A percentile compares a stretch with the other conserved stretches of the same genome.
These are phyloP conservation scores for Schwanniomyces etchellsii DNA, from an alignment of 1,139 yeast species.

Conservation along the genomic window DNA sequence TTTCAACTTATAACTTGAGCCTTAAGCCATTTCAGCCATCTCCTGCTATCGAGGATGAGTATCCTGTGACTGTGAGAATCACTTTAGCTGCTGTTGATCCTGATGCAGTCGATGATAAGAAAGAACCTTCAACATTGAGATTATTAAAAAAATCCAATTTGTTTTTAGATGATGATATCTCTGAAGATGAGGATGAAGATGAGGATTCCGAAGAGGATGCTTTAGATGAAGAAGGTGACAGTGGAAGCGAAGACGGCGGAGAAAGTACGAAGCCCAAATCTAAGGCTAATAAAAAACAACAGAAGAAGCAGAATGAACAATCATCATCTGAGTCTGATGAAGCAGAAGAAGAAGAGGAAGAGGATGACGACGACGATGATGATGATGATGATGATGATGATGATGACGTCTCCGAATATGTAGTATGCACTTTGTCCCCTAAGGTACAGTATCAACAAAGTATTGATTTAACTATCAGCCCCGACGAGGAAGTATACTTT, in stretches of 20 bases:
- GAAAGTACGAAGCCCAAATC: conserved; percentile 15
- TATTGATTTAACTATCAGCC: conserved; percentile 81
- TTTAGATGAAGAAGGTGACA: conserved; percentile 45
- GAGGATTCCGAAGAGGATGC: conserved; percentile 52
- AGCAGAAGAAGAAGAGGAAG: conserved; percentile 44
- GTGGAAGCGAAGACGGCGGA: conserved; percentile 34
- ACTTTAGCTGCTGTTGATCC: conserved; percentile 97
- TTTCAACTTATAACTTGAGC: conserved; percentile 81
- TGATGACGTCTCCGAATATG: conserved; percentile 64
- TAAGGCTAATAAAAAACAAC: conserved; percentile 21
- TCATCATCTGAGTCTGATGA: conserved; percentile 28
- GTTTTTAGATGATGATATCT: conserved; percentile 44
- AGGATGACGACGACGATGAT: conserved; percentile 52
- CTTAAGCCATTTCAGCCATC: conserved; percentile 81
- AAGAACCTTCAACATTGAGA: conserved; percentile 83
- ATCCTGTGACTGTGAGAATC: conserved; percentile 83
- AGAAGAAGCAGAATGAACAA: conserved; percentile 16
- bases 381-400: conserved; percentile 53
- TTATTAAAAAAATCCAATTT: conserved; percentile 69
- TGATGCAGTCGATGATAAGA: conserved; percentile 72
- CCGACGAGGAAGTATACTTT: conserved; percentile 91
- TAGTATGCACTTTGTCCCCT: conserved; percentile 89
- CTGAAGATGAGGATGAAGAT: conserved; percentile 30
- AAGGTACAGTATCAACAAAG: conserved; percentile 82
- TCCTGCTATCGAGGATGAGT: conserved; percentile 80